Evolutionary conservation across 1,284 basidiomycete species (phyloP).

Genomic region (Microbotryomycetes sp.): DNA sequence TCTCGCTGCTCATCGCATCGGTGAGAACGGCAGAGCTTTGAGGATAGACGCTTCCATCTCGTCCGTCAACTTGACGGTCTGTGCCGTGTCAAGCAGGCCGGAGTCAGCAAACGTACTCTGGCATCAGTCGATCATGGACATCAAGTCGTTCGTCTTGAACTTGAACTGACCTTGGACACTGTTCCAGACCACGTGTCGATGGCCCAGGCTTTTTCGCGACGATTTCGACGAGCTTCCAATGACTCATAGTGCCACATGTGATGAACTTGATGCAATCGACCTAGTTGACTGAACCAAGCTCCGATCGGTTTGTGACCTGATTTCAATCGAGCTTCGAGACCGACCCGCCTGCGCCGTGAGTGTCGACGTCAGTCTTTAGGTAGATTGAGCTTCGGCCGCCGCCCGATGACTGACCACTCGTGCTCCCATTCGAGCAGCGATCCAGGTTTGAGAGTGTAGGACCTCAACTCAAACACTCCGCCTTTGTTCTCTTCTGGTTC

Average conservation of each 20-base stretch:
- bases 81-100: constrained; percentile 44
- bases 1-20: constrained; percentile 46
- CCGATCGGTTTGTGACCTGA: constrained; percentile 62
- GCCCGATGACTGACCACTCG: constrained; percentile 60
- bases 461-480: constrained; percentile 83
- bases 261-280: constrained; percentile 66
- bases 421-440: constrained; percentile 86
- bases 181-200: constrained; percentile 91
- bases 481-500: constrained; percentile 75
- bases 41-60: constrained; percentile 73
- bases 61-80: constrained; percentile 71
- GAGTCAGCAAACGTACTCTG: constrained; percentile 53
- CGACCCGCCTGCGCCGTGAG: constrained; percentile 48
- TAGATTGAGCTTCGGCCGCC: too few species aligned
- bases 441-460: constrained; percentile 66
- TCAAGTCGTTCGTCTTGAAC: neutral
- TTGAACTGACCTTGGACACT: constrained; percentile 47
- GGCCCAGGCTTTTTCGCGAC: constrained; percentile 81
- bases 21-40: constrained; percentile 66
- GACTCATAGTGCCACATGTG: constrained; percentile 92
- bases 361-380: too few species aligned
- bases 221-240: constrained; percentile 71
- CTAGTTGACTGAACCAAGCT: constrained; percentile 93
- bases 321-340: constrained; percentile 22
- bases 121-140: constrained; percentile 35